These are phyloP conservation scores for Copromyces sp. DNA, from an alignment of 495 filamentous ascomycete genomes.

Conservation along the genomic window DNA sequence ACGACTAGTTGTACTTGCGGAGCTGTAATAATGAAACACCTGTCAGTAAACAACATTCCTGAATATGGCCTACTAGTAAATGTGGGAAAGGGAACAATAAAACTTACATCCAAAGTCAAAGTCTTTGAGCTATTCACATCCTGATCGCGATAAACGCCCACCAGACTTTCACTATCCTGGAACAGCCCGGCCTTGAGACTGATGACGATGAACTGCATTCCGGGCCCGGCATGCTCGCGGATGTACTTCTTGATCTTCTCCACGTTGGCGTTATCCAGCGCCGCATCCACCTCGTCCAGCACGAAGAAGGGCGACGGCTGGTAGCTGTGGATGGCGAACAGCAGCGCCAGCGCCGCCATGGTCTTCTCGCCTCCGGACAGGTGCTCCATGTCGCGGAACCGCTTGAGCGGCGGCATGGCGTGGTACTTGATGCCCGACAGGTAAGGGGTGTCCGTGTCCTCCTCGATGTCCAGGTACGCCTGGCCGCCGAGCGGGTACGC, in stretches of 20 bases:
- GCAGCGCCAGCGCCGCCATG: constrained; percentile 89
- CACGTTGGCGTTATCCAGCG: constrained; percentile 93
- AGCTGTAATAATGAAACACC: constrained; percentile 10
- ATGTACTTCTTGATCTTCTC: constrained; percentile 93
- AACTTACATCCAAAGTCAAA: constrained; percentile 87
- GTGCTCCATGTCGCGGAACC: constrained; percentile 98
- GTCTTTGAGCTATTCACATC: constrained; percentile 78
- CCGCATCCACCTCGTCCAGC: constrained; percentile 95
- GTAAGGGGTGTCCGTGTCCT: constrained; percentile 78
- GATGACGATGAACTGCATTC: constrained; percentile 99
- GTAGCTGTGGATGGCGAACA: constrained; percentile 93
- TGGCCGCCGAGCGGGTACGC: constrained; percentile 83
- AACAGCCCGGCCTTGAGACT: constrained; percentile 88
- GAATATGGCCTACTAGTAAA: neutral
- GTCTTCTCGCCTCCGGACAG: constrained; percentile 97
- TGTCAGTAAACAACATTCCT: neutral
- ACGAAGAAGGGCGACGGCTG: constrained; percentile 96
- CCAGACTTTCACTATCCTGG: constrained; percentile 84
- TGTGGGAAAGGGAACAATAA: neutral
- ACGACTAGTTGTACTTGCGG: constrained; percentile 21
- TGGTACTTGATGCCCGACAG: constrained; percentile 93
- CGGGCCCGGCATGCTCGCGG: constrained; percentile 82
- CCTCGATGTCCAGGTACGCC: constrained; percentile 88
- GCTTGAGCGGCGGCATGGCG: constrained; percentile 96
- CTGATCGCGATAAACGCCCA: constrained; percentile 94